These are phyloP conservation scores for Croton laevigatus DNA, from an alignment of 441 rosid species.

Conservation along the genomic window DNA sequence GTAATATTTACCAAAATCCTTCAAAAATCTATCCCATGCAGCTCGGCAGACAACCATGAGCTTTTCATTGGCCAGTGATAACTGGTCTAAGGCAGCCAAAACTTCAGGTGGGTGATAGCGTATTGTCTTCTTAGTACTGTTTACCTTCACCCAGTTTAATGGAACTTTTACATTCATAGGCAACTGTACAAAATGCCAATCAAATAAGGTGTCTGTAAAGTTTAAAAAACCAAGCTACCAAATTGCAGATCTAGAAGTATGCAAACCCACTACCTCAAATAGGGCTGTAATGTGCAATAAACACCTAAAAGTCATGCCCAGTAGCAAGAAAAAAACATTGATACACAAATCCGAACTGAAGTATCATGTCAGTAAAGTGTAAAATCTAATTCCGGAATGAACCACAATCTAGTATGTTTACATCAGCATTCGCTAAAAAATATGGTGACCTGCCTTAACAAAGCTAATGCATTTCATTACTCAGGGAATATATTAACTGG, in stretches of 20 bases:
- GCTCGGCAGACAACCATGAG: slow-evolving; percentile 60
- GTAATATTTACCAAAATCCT: slow-evolving; percentile 59
- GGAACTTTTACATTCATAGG: slow-evolving; percentile 72
- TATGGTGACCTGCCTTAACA: neutral
- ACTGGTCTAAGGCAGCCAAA: slow-evolving; percentile 60
- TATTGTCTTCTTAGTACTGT: slow-evolving; percentile 75
- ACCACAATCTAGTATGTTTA: neutral
- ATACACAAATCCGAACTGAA: neutral
- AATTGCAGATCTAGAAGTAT: neutral
- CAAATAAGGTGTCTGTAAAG: slow-evolving; percentile 21
- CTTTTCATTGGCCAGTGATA: slow-evolving; percentile 76
- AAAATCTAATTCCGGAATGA: neutral
- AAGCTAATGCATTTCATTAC: neutral
- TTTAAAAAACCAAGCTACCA: neutral
- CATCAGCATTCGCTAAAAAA: neutral
- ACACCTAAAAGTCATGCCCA: neutral
- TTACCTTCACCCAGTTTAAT: slow-evolving; percentile 73
- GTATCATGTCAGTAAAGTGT: neutral
- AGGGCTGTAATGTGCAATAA: neutral
- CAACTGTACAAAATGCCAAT: slow-evolving; percentile 45
- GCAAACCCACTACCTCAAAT: neutral
- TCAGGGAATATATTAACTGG: neutral
- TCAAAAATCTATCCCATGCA: slow-evolving; percentile 78
- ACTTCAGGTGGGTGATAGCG: slow-evolving; percentile 96
- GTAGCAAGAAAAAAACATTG: neutral